Percentiles rank a stretch among this genome's conserved stretches.
These are phyloP conservation scores for Lachnellula hyalina DNA, from an alignment of 2,329 filamentous ascomycete genomes.

Conservation along the genomic window DNA sequence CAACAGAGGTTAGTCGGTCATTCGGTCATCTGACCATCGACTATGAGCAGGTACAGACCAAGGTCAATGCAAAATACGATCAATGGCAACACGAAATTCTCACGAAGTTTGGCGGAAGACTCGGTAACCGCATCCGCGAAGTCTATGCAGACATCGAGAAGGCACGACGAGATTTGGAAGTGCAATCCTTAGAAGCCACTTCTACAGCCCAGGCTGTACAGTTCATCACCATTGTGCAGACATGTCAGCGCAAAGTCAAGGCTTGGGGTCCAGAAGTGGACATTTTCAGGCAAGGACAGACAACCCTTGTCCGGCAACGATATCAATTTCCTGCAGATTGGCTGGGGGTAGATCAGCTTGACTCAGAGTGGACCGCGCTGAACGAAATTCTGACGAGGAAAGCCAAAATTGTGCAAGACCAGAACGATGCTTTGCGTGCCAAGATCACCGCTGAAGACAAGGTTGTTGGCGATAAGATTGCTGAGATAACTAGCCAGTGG, in stretches of 20 bases:
- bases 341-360: constrained; percentile 93
- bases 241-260: constrained; percentile 89
- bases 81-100: constrained; percentile 99
- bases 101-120: constrained; percentile 82
- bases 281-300: constrained; percentile 91
- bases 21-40: constrained; percentile 96
- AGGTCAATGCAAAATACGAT: constrained; percentile 98
- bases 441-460: constrained; percentile 95
- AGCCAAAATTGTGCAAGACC: constrained; percentile 91
- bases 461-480: constrained; percentile 81
- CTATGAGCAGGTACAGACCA: constrained; percentile 97
- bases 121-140: constrained; percentile 86
- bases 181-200: constrained; percentile 85
- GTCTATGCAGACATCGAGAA: constrained; percentile 89
- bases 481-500: constrained; percentile 81
- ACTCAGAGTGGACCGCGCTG: constrained; percentile 90
- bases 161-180: constrained; percentile 83
- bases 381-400: constrained; percentile 90
- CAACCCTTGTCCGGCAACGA: constrained; percentile 81
- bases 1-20: constrained; percentile 83
- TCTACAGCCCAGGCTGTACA: constrained; percentile 96
- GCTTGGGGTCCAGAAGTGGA: constrained; percentile 94
- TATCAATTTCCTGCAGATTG: constrained; percentile 93
- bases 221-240: constrained; percentile 97
- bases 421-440: constrained; percentile 87